Conservation (phyloP, 2,329 filamentous ascomycete species). For the Cytospora paraplurivora region DNA sequence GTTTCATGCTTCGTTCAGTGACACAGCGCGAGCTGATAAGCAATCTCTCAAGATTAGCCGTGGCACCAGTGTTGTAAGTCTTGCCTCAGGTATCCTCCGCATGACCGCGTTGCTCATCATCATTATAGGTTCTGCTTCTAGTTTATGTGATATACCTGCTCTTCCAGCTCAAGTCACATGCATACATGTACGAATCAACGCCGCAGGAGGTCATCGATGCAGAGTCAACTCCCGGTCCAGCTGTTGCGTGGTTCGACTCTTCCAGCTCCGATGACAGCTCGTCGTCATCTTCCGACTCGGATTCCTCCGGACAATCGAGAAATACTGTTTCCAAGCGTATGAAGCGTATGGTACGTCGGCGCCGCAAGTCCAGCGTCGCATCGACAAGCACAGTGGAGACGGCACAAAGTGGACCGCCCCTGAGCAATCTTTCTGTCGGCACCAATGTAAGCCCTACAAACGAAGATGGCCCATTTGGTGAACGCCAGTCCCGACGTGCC, state of each 20-base stretch:
- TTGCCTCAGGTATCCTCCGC: slow-evolving; percentile 2
- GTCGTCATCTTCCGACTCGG: slow-evolving; percentile 68
- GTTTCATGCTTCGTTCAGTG: slow-evolving; percentile 83
- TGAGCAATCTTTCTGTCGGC: slow-evolving; percentile 47
- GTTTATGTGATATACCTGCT: slow-evolving; percentile 83
- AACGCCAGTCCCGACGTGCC: slow-evolving; percentile 43
- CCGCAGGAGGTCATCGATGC: slow-evolving; percentile 92
- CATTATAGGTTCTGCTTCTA: slow-evolving; percentile 66
- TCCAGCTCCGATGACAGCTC: slow-evolving; percentile 60
- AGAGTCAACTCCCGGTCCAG: slow-evolving; percentile 81
- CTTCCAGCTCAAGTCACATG: slow-evolving; percentile 89
- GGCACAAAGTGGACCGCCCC: slow-evolving; percentile 34
- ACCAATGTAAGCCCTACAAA: slow-evolving; percentile 39
- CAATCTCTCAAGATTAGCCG: slow-evolving; percentile 83
- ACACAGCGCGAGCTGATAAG: slow-evolving; percentile 62
- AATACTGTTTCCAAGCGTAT: slow-evolving; percentile 73
- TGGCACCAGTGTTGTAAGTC: slow-evolving; percentile 78
- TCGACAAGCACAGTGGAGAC: slow-evolving; percentile 60
- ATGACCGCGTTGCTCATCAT: slow-evolving; percentile 27
- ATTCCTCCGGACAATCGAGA: slow-evolving; percentile 61
- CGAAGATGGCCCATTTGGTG: slow-evolving; percentile 45
- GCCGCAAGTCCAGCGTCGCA: slow-evolving; percentile 75
- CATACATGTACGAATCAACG: slow-evolving; percentile 89
- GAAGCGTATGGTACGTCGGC: slow-evolving; percentile 72
- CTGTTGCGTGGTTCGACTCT: slow-evolving; percentile 78